Conservation (phyloP, 1,284 basidiomycete species). For the Fomitopsis betulina region DNA sequence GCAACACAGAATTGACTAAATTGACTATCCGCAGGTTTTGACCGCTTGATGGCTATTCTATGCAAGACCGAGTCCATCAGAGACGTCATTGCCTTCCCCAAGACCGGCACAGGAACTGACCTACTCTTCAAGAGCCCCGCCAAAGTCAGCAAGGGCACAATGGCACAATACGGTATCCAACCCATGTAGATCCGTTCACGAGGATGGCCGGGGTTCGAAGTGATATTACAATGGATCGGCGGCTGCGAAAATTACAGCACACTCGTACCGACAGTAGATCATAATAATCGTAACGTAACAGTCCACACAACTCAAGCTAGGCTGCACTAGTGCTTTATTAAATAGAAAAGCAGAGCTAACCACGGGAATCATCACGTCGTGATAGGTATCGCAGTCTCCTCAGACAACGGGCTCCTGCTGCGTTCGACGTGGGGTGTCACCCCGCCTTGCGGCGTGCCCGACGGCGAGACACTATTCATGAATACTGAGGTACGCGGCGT, state of each 20-base stretch:
- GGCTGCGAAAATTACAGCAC: not conserved
- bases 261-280: not conserved
- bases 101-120: constrained; percentile 82
- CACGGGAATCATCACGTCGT: not conserved
- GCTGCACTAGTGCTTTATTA: not conserved
- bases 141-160: constrained; percentile 45
- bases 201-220: not conserved
- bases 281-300: not conserved
- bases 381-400: constrained; percentile 18
- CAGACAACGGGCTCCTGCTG: constrained; percentile 25
- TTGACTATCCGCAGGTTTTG: constrained; percentile 62
- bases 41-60: constrained; percentile 87
- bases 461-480: constrained; percentile 27
- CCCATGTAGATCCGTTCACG: constrained; percentile 14
- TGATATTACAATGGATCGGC: not conserved
- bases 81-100: constrained; percentile 96
- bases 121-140: constrained; percentile 87
- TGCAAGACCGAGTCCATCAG: constrained; percentile 83
- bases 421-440: constrained; percentile 22
- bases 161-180: constrained; percentile 62
- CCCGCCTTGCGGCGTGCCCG: constrained; percentile 4
- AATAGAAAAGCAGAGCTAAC: not conserved
- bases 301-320: not conserved
- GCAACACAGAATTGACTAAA: constrained; percentile 6
- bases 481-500: constrained; percentile 47